phyloP scores from a whole-genome alignment of 805 yeast genomes.

The Wickerhamomyces xylosicus region DNA sequence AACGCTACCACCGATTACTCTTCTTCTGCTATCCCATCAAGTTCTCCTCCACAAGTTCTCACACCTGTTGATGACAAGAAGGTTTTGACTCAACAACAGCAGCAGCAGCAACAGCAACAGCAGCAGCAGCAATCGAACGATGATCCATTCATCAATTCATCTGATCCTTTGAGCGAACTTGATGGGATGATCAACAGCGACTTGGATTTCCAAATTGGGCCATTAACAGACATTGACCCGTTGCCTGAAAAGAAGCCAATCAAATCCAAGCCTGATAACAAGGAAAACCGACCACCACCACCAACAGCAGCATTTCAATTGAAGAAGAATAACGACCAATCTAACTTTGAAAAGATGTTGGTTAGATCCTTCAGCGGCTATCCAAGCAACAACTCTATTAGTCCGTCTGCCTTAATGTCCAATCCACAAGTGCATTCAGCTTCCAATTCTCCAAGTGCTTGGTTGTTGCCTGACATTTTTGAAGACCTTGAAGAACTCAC shows the following conservation, averaged over 20 bases:
- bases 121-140: conserved; percentile 5
- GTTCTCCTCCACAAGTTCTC: conserved; percentile 11
- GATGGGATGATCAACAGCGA: conserved; percentile 18
- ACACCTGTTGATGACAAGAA: conserved; percentile 8
- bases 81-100: neutral
- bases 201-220: conserved; percentile 20
- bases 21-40: conserved; percentile 12
- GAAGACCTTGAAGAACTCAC: conserved; percentile 14
- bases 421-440: neutral
- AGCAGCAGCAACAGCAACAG: neutral
- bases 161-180: conserved; percentile 29
- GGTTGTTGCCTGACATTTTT: conserved; percentile 17
- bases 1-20: neutral
- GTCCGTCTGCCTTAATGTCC: conserved; percentile 5
- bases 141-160: conserved; percentile 8
- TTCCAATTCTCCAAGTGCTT: conserved; percentile 14
- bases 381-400: conserved; percentile 6
- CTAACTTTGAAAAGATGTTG: conserved; percentile 26
- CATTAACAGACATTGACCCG: conserved; percentile 22
- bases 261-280: conserved; percentile 9
- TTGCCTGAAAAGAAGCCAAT: conserved; percentile 8
- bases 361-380: conserved; percentile 27
- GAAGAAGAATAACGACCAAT: conserved; percentile 20
- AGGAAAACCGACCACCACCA: conserved; percentile 31
- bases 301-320: conserved; percentile 8